phyloP scores from a whole-genome alignment of 129 eudicot genomes.

The Chrysanthemum lavandulifolium region DNA sequence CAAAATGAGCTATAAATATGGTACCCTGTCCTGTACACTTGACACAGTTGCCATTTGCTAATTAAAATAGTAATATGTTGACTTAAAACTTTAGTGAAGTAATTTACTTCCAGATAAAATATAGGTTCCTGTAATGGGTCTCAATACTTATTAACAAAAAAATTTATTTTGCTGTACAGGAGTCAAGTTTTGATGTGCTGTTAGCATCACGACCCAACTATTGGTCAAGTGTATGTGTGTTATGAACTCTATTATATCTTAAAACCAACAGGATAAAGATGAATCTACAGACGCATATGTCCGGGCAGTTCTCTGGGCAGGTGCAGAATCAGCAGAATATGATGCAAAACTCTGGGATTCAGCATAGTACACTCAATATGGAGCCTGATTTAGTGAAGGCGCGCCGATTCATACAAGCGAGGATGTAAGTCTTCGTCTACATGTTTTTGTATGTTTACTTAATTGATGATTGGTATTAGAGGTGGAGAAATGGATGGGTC shows the following conservation, averaged over 20 bases:
- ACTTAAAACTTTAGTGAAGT: not conserved
- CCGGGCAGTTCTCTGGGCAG: slow-evolving; percentile 74
- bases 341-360: slow-evolving; percentile 61
- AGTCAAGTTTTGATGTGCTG: slow-evolving; percentile 3
- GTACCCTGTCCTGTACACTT: not conserved
- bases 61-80: not conserved
- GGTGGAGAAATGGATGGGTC: not conserved
- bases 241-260: slow-evolving; percentile 24
- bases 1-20: not conserved
- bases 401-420: slow-evolving; percentile 45
- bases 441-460: not conserved
- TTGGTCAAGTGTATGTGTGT: slow-evolving; percentile 19
- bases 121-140: too few species aligned
- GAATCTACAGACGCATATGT: slow-evolving; percentile 69
- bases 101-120: too few species aligned
- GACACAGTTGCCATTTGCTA: not conserved
- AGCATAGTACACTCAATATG: slow-evolving; percentile 37
- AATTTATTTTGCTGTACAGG: not conserved
- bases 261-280: slow-evolving; percentile 44
- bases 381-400: slow-evolving; percentile 41
- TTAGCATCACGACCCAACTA: slow-evolving; percentile 5
- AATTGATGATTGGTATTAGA: slow-evolving; percentile 6
- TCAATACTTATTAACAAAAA: too few species aligned
- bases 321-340: slow-evolving; percentile 54
- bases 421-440: slow-evolving; percentile 43